Percentiles rank a stretch among this genome's conserved stretches.
phyloP scores from a whole-genome alignment of 768 basidiomycete species.

The Lactifluus hygrophoroides region DNA sequence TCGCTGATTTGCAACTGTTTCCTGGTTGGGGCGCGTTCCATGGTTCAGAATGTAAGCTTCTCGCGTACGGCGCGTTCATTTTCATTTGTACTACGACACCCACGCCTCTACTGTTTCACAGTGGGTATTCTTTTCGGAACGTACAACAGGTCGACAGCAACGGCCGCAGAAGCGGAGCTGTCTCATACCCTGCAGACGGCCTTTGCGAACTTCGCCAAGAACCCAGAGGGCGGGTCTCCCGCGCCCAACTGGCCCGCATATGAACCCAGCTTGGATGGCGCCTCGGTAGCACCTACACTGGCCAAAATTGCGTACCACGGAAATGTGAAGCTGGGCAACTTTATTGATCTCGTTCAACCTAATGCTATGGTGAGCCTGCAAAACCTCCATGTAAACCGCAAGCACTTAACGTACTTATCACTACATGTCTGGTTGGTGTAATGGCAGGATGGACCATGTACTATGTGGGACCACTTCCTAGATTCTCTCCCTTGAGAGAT shows the following conservation, averaged over 20 bases:
- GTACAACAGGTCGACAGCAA: slow-evolving; percentile 22
- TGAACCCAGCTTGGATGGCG: not conserved
- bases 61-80: too few species aligned
- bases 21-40: not conserved
- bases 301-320: slow-evolving; percentile 4
- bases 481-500: not conserved
- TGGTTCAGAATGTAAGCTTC: not conserved
- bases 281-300: not conserved
- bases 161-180: slow-evolving; percentile 21
- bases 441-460: not conserved
- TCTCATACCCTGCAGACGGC: slow-evolving; percentile 20
- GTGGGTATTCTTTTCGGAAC: slow-evolving; percentile 25
- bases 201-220: slow-evolving; percentile 7
- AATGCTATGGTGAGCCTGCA: not conserved
- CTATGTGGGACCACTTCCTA: not conserved
- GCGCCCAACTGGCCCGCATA: slow-evolving; percentile 4
- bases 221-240: not conserved
- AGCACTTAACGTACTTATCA: not conserved
- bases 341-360: not conserved
- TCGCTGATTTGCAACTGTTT: not conserved
- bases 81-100: too few species aligned
- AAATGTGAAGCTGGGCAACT: not conserved
- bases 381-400: not conserved
- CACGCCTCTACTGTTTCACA: not conserved
- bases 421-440: not conserved